Percentiles rank a stretch among this genome's conserved stretches.
These are phyloP conservation scores for Fusarium dlaminii DNA, from an alignment of 2,329 filamentous ascomycete genomes.

Conservation along the genomic window DNA sequence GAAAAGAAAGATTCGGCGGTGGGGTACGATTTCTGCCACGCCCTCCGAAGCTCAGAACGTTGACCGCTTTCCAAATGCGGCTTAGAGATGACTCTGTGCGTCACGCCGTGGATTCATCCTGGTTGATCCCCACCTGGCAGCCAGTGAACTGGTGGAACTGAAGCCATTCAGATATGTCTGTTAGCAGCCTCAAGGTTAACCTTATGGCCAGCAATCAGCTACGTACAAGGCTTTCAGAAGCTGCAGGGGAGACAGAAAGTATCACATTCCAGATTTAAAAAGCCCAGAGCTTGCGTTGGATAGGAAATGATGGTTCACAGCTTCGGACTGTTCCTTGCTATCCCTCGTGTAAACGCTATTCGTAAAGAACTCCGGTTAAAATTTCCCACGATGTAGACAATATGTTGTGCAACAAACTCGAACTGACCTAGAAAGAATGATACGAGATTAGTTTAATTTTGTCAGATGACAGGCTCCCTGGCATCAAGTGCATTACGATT, in stretches of 20 bases:
- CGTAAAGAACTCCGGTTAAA: rapidly evolving
- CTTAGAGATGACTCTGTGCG: background rate
- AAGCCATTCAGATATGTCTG: background rate
- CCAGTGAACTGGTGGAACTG: background rate
- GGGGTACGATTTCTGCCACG: slow-evolving; percentile 29
- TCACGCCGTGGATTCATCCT: background rate
- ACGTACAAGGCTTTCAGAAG: too few species aligned
- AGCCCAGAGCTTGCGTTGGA: too few species aligned
- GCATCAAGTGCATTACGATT: background rate
- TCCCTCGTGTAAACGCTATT: rapidly evolving
- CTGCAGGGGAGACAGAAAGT: background rate
- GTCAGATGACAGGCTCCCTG: background rate
- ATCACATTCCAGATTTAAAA: background rate
- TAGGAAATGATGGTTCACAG: background rate
- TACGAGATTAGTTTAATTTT: too few species aligned
- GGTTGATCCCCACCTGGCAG: background rate
- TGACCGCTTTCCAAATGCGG: background rate
- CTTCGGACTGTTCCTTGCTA: background rate
- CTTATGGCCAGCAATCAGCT: background rate
- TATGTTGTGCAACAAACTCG: background rate
- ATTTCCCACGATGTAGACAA: too few species aligned
- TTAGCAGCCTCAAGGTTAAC: background rate
- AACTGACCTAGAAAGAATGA: background rate
- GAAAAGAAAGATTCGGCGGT: slow-evolving; percentile 21
- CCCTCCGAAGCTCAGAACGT: background rate